Evolutionary conservation across 441 rosid genomes (phyloP).

Genomic region (Gossypium davidsonii): DNA sequence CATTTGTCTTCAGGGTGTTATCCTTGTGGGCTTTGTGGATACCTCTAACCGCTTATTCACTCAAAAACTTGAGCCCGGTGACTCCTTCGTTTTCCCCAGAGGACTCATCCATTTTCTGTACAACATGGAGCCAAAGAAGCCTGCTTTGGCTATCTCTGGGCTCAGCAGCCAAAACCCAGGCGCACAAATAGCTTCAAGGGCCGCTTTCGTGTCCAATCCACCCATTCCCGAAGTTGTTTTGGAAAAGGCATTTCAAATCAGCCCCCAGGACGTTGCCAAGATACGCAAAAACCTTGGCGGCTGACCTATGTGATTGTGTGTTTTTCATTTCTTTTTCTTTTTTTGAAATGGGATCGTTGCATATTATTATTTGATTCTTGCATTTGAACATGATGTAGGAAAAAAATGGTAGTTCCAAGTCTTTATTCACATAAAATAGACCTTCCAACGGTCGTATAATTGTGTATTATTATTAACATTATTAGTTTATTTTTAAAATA

Average conservation of each 20-base stretch:
- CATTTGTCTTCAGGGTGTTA: conserved; percentile 39
- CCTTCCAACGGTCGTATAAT: conserved; percentile 14
- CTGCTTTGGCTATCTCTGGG: conserved; percentile 63
- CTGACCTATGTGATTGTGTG: conserved; percentile 1
- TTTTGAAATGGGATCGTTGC: not conserved
- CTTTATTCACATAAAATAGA: conserved; percentile 7
- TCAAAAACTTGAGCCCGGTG: conserved; percentile 43
- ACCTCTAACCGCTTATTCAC: conserved; percentile 39
- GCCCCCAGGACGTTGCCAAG: conserved; percentile 31
- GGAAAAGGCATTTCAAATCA: conserved; percentile 35
- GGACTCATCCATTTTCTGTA: conserved; percentile 52
- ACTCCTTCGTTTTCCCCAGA: conserved; percentile 56
- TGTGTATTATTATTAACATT: not conserved
- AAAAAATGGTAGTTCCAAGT: not conserved
- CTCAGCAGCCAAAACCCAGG: conserved; percentile 60
- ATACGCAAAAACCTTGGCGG: conserved; percentile 48
- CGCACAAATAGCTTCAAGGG: conserved; percentile 39
- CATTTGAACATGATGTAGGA: not conserved
- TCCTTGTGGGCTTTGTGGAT: conserved; percentile 59
- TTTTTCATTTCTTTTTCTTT: not conserved
- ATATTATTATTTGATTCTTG: not conserved
- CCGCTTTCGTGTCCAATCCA: conserved; percentile 37
- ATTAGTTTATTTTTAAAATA: too few species aligned
- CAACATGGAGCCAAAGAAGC: conserved; percentile 29
- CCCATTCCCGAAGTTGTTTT: conserved; percentile 32